Base-by-base conservation (phyloP, 139 green algal genomes). In the Astrephomene gubernaculifera region DNA sequence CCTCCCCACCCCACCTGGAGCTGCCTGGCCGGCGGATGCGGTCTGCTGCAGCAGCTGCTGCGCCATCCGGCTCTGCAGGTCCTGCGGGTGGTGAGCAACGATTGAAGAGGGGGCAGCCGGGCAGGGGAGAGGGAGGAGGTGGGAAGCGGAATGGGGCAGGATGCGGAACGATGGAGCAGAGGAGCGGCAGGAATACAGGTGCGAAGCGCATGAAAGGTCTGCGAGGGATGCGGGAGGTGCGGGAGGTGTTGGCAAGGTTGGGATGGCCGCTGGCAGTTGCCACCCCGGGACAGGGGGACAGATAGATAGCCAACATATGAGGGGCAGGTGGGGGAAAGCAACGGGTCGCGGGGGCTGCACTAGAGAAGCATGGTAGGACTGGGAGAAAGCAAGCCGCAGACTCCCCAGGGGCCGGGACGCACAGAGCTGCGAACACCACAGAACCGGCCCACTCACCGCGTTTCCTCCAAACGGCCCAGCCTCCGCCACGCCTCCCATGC, bases 21-120 rank as follows among this genome's bases (percentile, higher is more conserved):
- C 39, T 38, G 25, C 68, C 35, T 72, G 35, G 35, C 65, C 35
- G 29, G 25, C 70, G 29, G 70, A 27, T 27, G 70, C 43, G 8
- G 27, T 78, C 73, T 81, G 73, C 21, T 81, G 73, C 36, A 69
- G 53, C 52, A 81, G 52, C 73, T 81, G 73, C 38, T 81, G 73
- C 35, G 73, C 73, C 35, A 81, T 69, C 9, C 53, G 33, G 33
- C 29, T 69, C 73, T 81, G 73, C 5, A 81, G 73, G 73, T 81
- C 73, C 73, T 81, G 54, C 10, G 68, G 22, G 22, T 4, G 61
- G 29, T 12, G 7, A 70, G 31, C 5, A 70, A 22, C 8, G 60
- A 19, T 35, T n/a, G 21, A 57, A 17, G 49, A 17, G 49, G 49
- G 49, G 49, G 49, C 49, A 57, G 12, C 49, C 12, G 49, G 49